Base-by-base conservation (phyloP, 257 asterid species). In the Paraleonurus japonicus region DNA sequence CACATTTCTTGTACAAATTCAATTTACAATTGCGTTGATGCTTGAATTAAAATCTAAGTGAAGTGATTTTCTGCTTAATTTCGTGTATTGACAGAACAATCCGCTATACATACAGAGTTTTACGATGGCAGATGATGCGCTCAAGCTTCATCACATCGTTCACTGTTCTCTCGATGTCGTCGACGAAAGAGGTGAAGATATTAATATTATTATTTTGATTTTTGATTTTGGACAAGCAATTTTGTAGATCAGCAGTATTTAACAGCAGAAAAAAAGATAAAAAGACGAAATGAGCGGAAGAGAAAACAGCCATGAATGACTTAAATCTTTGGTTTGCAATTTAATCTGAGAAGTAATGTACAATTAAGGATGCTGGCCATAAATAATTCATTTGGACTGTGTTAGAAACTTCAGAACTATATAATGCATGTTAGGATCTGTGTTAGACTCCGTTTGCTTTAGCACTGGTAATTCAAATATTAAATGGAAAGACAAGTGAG, bases 111-210 rank as follows among this genome's bases (percentile, higher is more conserved):
- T 95, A 59, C 97, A 95, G 85, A 92, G 98, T 77, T 95, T 95
- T 79, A 95, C 98, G 0, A 94, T 87, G 71, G 85, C 95, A 8
- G 98, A 95, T 66, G 99, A 95, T 74, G 96, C 92, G 63, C 91
- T 95, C 72, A 95, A 95, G 91, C 95, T 92, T 72, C 98, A 92
- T 80, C 99, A 95, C 84, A 95, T 95, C 20, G 94, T 95, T 35
- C 99, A 95, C 60, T 92, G 99, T 76, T 95, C 99, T 68, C 98
- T 95, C 32, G 99, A 95, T 61, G 97, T 92, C 58, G 89, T 95
- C 17, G 99, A 95, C 69, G 99, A 92, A 80, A 83, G 97, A 90
- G 99, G 98, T 92, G 17, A 26, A 27, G 33, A 62, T 64, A 0
- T 61, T 27, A 24, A 2, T 68, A 39, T 19, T 63, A 41, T 67